phyloP scores from a whole-genome alignment of 345 rosid genomes.

The Turritis glabra region DNA sequence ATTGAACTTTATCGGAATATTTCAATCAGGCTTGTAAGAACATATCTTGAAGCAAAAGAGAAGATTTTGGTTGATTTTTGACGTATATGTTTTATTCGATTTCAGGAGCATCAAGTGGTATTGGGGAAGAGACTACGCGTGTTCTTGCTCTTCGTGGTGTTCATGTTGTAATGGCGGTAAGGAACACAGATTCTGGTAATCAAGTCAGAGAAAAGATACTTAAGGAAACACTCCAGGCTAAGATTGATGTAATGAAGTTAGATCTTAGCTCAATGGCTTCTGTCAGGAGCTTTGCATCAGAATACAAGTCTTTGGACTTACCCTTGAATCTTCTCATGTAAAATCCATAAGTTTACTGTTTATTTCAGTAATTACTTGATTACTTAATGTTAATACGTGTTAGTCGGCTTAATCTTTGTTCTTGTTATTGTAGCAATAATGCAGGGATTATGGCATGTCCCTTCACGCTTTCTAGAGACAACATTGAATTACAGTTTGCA shows the following conservation, averaged over 20 bases:
- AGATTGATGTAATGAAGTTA: conserved; percentile 70
- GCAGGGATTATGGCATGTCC: conserved; percentile 72
- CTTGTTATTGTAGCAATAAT: conserved; percentile 50
- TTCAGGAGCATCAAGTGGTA: conserved; percentile 80
- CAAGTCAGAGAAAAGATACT: conserved; percentile 58
- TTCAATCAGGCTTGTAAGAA: neutral
- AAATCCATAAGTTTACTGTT: conserved; percentile 3
- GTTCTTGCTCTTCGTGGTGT: conserved; percentile 82
- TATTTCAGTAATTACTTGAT: neutral
- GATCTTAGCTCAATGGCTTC: conserved; percentile 79
- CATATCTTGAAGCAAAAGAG: neutral
- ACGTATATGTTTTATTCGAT: neutral
- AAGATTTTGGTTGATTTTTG: neutral
- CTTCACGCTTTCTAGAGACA: conserved; percentile 52
- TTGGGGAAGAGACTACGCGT: conserved; percentile 68
- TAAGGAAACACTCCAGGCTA: conserved; percentile 56
- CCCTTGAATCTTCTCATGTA: conserved; percentile 59
- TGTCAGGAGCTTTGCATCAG: conserved; percentile 54
- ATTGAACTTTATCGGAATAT: neutral
- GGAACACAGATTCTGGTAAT: conserved; percentile 60
- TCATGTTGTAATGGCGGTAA: conserved; percentile 66
- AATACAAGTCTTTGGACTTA: conserved; percentile 41
- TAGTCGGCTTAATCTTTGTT: neutral
- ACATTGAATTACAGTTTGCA: conserved; percentile 58
- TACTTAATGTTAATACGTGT: neutral